Base-by-base conservation (phyloP, 371 early-diverging fungal species). In the Batkoa obscura region DNA sequence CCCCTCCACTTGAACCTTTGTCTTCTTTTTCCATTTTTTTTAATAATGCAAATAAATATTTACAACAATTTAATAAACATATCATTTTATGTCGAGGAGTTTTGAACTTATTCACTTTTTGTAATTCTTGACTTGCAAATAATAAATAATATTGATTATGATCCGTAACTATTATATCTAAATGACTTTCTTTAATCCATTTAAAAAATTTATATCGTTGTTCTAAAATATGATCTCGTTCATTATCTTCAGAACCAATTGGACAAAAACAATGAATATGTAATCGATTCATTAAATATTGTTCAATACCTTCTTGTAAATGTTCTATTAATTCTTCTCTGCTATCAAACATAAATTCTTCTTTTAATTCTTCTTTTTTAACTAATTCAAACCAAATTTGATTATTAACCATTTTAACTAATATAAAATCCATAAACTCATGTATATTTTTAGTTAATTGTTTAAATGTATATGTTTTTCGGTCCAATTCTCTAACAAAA, bases 71-170 rank as follows among this genome's bases (percentile, higher is more conserved):
- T 49, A 88, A 67, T 37, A 88, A 75, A 64, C 90, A 88, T 39
- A 88, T 87, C 53, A 88, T 69, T 51, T 89, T 89, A 59, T 89
- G 89, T 50, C 88, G 75, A 23, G 90, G 89, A 13, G 89, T 79
- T 61, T 84, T 86, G 68, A 80, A 89, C 47, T 78, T 78, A 63
- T 88, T 86, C 39, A 88, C 84, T 59, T 86, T 86, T 32, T 76
- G 64, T 51, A 88, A 66, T 62, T 88, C 89, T 31, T 72, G 65
- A 50, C 74, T 72, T 3, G 88, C 89, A 61, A 79, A 80, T n/a
- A 71, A 69, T 58, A 87, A 56, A 58, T 81, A 84, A 13, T 75
- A 68, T 30, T 79, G 78, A 57, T 81, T 80, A 50, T 82, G 74
- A 35, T 68, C 64, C 9, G 70, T 72, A 43, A 65, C 59, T 3